Evolutionary conservation across 129 eudicot species (phyloP).

Genomic region (Deinandra increscens): DNA sequence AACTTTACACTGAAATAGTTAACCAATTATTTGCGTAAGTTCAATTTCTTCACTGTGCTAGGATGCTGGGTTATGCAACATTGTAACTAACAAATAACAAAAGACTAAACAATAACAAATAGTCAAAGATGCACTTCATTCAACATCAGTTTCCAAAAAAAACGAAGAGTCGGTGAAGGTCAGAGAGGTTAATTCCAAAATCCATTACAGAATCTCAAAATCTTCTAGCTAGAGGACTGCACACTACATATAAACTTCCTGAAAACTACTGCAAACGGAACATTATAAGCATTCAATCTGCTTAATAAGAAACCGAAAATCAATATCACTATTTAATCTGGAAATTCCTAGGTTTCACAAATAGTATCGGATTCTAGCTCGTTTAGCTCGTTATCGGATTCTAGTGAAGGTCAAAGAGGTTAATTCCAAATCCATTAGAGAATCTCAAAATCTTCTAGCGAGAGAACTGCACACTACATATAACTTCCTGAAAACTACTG

Average conservation of each 20-base stretch:
- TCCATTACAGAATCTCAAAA: not conserved
- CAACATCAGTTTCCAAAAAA: conserved; percentile 7
- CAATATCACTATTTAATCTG: not conserved
- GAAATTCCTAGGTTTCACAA: conserved; percentile 14
- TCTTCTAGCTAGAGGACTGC: not conserved
- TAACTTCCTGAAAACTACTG: not conserved
- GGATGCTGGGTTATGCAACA: not conserved
- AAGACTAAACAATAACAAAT: conserved; percentile 1
- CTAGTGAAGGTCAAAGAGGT: conserved; percentile 19
- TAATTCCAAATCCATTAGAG: conserved; percentile 1
- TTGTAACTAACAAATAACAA: conserved; percentile 17
- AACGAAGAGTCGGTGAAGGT: conserved; percentile 8
- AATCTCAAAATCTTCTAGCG: not conserved
- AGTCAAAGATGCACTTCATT: conserved; percentile 12
- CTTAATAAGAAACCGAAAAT: not conserved
- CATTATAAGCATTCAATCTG: not conserved
- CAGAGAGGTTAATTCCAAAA: conserved; percentile 4
- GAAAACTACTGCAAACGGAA: not conserved
- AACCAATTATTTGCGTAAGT: conserved; percentile 5
- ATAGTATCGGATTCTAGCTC: conserved; percentile 15
- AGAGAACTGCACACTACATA: not conserved
- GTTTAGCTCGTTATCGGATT: no score
- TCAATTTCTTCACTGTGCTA: conserved; percentile 19
- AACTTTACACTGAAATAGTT: not conserved
- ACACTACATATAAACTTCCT: not conserved